Conservation (phyloP, 495 filamentous ascomycete genomes). For the Glarea lozoyensis region DNA sequence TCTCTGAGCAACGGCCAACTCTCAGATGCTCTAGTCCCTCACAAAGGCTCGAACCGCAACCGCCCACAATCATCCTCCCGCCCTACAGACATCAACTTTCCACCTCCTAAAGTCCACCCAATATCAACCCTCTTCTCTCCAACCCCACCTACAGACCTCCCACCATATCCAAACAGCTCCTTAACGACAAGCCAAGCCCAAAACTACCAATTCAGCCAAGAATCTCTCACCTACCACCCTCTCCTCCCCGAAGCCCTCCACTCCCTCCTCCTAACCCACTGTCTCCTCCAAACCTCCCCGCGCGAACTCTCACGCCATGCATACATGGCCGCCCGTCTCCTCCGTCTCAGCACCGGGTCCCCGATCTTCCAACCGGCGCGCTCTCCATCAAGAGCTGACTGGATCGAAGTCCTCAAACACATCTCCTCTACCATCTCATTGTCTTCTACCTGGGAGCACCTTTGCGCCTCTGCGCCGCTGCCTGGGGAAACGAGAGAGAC, state of each 20-base stretch:
- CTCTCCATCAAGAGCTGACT: slow-evolving; percentile 64
- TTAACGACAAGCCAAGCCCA: slow-evolving; percentile 15
- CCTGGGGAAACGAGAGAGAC: slow-evolving; percentile 35
- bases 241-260: slow-evolving; percentile 69
- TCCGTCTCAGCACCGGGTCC: slow-evolving; percentile 66
- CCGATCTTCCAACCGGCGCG: slow-evolving; percentile 68
- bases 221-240: slow-evolving; percentile 71
- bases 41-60: slow-evolving; percentile 8
- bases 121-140: slow-evolving; percentile 48
- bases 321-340: slow-evolving; percentile 66
- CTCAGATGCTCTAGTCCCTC: slow-evolving; percentile 23
- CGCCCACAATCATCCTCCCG: slow-evolving; percentile 8
- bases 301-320: slow-evolving; percentile 69
- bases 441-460: slow-evolving; percentile 52
- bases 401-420: slow-evolving; percentile 64
- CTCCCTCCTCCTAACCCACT: slow-evolving; percentile 61
- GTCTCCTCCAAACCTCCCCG: slow-evolving; percentile 61
- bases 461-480: slow-evolving; percentile 60
- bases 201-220: slow-evolving; percentile 26
- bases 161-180: slow-evolving; percentile 42
- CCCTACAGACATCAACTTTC: slow-evolving; percentile 13
- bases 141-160: slow-evolving; percentile 44
- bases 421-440: slow-evolving; percentile 58
- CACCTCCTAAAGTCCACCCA: slow-evolving; percentile 29
- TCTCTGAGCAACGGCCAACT: slow-evolving; percentile 25